These are phyloP conservation scores for Gracilariopsis chorda DNA, from an alignment of 23 red algal species.

Conservation along the genomic window DNA sequence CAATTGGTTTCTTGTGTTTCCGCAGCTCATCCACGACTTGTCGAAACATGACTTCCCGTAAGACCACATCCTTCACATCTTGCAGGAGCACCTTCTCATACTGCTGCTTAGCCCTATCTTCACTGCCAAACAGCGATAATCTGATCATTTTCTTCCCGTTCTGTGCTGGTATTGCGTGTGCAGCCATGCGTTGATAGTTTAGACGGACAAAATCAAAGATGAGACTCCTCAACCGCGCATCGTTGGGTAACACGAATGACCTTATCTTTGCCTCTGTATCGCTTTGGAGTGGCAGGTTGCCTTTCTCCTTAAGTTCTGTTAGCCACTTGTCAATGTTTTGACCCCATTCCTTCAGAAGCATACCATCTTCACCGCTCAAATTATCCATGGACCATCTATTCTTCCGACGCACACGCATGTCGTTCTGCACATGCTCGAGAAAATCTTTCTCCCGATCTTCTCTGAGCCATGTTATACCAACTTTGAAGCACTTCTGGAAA, in stretches of 20 bases:
- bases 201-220: constrained; percentile 40
- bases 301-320: neutral
- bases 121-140: neutral
- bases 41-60: constrained; percentile 43
- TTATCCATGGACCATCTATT: neutral
- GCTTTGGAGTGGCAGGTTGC: too few relatives aligned
- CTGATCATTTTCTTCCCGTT: constrained; percentile 29
- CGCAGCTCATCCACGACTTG: constrained; percentile 40
- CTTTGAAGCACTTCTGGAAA: constrained; percentile 34
- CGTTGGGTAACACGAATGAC: constrained; percentile 16
- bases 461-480: constrained; percentile 53
- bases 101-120: neutral
- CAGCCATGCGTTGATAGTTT: constrained; percentile 23
- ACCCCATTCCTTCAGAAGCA: constrained; percentile 22
- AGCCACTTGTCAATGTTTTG: constrained; percentile 18
- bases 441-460: constrained; percentile 16
- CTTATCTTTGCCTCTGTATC: neutral
- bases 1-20: constrained; percentile 17
- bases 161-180: constrained; percentile 1
- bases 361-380: constrained; percentile 10
- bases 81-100: neutral
- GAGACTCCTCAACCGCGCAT: constrained; percentile 23
- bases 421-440: neutral
- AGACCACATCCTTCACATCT: neutral
- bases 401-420: neutral